These are phyloP conservation scores for Punica granatum DNA, from an alignment of 345 rosid genomes.

Conservation along the genomic window DNA sequence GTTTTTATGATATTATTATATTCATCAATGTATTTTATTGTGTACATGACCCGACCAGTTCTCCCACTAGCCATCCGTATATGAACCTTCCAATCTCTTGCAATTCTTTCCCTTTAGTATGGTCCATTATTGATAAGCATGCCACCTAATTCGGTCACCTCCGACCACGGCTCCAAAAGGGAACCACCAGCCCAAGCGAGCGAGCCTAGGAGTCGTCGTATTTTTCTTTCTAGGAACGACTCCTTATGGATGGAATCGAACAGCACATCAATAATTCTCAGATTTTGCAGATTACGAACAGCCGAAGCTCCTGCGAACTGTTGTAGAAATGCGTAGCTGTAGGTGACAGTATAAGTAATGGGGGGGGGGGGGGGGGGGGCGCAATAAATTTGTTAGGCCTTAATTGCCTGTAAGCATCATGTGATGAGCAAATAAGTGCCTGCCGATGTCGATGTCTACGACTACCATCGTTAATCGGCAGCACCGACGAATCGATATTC, in stretches of 20 bases:
- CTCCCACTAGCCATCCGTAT: conserved; percentile 5
- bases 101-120: background rate
- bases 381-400: too few species aligned
- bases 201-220: background rate
- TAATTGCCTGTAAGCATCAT: too few species aligned
- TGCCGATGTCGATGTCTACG: too few species aligned
- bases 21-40: conserved; percentile 25
- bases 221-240: background rate
- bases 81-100: background rate
- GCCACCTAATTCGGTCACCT: conserved; percentile 7
- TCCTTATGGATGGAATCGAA: background rate
- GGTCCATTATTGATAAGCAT: background rate
- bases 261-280: background rate
- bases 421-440: too few species aligned
- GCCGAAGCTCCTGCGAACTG: background rate
- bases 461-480: too few species aligned
- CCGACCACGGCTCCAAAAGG: background rate
- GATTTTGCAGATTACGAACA: background rate
- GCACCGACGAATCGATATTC: too few species aligned
- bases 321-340: background rate
- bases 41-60: conserved; percentile 14
- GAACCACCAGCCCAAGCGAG: too few species aligned
- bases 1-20: conserved; percentile 9
- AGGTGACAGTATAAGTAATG: too few species aligned
- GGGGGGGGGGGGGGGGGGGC: too few species aligned